phyloP scores from a whole-genome alignment of 306 rosid genomes.

The Glycine latifolia region DNA sequence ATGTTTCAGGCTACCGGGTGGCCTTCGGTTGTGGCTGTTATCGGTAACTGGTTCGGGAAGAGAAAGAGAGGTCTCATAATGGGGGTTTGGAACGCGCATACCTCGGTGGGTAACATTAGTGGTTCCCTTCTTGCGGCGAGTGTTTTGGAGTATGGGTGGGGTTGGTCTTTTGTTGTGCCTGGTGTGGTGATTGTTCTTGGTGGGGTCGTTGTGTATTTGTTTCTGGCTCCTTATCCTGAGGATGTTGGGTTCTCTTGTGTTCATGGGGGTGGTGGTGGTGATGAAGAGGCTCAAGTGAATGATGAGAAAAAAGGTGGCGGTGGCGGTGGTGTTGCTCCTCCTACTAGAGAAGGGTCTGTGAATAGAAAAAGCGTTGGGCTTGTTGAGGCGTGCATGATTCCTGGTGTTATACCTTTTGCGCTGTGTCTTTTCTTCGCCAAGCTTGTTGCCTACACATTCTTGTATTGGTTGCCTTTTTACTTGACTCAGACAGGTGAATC shows the following conservation, averaged over 20 bases:
- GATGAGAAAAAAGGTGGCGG: neutral
- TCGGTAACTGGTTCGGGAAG: constrained; percentile 91
- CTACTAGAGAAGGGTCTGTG: constrained; percentile 40
- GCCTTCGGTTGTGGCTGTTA: constrained; percentile 90
- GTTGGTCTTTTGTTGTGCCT: constrained; percentile 78
- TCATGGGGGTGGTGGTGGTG: constrained; percentile 30
- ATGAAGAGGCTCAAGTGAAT: constrained; percentile 55
- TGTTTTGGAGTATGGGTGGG: constrained; percentile 89
- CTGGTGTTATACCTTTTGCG: constrained; percentile 83
- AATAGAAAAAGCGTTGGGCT: constrained; percentile 66
- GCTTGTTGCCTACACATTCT: constrained; percentile 87
- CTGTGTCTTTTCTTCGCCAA: constrained; percentile 86
- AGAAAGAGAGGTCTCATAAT: constrained; percentile 79
- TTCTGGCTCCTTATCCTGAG: constrained; percentile 77
- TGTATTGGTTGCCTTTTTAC: constrained; percentile 87
- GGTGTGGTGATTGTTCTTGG: constrained; percentile 59
- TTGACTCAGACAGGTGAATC: constrained; percentile 74
- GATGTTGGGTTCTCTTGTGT: constrained; percentile 59
- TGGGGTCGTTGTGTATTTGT: constrained; percentile 67
- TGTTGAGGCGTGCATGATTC: constrained; percentile 74
- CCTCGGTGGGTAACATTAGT: constrained; percentile 80
- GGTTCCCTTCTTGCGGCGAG: constrained; percentile 83
- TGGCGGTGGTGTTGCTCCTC: neutral
- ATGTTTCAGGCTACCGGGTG: constrained; percentile 89
- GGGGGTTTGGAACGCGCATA: constrained; percentile 92